Conservation (phyloP, 73 alveolate genomes). For the Paramecium bursaria region DNA sequence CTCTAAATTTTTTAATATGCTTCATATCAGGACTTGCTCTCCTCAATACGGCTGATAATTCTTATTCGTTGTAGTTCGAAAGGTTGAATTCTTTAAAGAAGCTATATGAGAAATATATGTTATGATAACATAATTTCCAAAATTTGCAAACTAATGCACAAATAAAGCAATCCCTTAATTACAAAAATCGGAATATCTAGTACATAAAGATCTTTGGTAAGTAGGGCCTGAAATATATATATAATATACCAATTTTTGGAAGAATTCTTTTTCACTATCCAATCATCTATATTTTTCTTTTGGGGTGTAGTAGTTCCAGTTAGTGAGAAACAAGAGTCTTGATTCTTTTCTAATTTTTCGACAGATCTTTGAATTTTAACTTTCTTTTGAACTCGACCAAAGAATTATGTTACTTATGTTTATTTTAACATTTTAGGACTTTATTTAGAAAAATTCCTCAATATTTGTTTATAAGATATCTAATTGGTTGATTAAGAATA, state of each 20-base stretch:
- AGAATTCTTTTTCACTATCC: too few species aligned
- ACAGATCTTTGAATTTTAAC: too few species aligned
- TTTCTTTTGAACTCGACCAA: too few species aligned
- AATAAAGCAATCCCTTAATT: constrained; percentile 30
- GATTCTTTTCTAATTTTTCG: too few species aligned
- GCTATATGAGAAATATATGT: constrained; percentile 43
- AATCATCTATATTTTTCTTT: too few species aligned
- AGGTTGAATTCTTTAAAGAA: constrained; percentile 31
- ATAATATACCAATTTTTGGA: constrained; percentile 33
- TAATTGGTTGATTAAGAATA: too few species aligned
- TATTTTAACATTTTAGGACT: too few species aligned
- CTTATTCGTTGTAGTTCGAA: constrained; percentile 23
- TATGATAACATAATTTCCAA: constrained; percentile 40
- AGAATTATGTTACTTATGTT: too few species aligned
- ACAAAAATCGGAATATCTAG: constrained; percentile 5
- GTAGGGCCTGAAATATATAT: constrained; percentile 12
- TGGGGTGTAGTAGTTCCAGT: too few species aligned
- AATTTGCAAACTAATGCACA: constrained; percentile 49
- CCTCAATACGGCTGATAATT: constrained; percentile 16
- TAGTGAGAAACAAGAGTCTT: too few species aligned
- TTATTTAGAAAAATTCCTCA: too few species aligned
- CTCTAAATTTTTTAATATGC: constrained; percentile 45
- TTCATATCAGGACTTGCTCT: constrained; percentile 29
- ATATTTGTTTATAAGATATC: too few species aligned
- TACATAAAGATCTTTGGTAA: constrained; percentile 32